Conservation (phyloP, 2,329 filamentous ascomycete species). For the Colletotrichum abscissum region DNA sequence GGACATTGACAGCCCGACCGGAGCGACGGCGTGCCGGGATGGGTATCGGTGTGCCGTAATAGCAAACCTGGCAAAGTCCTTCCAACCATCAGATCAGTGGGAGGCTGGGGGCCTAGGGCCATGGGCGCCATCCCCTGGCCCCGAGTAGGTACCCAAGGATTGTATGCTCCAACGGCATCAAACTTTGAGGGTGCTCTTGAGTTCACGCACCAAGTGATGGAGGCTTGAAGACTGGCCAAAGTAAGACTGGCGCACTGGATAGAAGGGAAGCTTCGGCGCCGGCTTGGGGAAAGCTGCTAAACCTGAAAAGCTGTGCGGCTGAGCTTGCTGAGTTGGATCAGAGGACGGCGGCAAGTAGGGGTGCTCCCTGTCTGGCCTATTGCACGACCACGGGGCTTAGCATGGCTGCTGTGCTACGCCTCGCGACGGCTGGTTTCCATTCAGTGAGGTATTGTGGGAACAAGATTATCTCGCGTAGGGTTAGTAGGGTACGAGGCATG, state of each 20-base stretch:
- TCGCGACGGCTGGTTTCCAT: background rate
- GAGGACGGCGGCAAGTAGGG: slow-evolving; percentile 25
- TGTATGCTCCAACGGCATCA: background rate
- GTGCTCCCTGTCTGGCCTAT: slow-evolving; percentile 23
- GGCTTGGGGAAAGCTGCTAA: slow-evolving; percentile 2
- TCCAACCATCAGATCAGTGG: background rate
- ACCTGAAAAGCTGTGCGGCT: slow-evolving; percentile 26
- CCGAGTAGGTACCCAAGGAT: background rate
- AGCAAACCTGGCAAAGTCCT: background rate
- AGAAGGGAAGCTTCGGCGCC: background rate
- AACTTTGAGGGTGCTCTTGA: background rate
- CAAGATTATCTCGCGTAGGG: background rate
- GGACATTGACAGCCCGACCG: background rate
- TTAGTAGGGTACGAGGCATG: background rate
- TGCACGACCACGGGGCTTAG: slow-evolving; percentile 20
- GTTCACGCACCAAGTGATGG: background rate
- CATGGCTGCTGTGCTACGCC: slow-evolving; percentile 32
- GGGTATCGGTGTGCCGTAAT: background rate
- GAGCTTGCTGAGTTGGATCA: slow-evolving; percentile 23
- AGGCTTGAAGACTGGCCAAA: background rate
- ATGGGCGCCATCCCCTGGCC: background rate
- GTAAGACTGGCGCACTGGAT: background rate
- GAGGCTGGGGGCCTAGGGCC: background rate
- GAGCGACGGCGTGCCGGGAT: background rate
- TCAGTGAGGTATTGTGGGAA: background rate